These are phyloP conservation scores for Solanum chiquidenum DNA, from an alignment of 257 asterid species.

Conservation along the genomic window DNA sequence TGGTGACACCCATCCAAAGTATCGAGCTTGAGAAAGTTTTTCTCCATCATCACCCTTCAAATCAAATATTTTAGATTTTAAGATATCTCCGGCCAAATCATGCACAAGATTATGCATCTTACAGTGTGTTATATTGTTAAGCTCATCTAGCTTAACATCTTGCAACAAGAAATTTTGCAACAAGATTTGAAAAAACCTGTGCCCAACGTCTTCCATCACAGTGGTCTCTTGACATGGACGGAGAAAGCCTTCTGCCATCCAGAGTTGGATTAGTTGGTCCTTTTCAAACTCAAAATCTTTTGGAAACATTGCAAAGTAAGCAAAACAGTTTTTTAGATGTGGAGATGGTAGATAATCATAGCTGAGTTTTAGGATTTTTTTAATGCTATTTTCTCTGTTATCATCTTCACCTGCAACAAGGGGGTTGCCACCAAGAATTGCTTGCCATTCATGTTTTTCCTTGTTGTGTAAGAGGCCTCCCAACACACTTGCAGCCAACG, in stretches of 20 bases:
- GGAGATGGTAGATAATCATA: conserved; percentile 7
- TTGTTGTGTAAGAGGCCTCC: too few species aligned
- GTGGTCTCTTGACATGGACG: neutral
- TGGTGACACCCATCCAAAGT: neutral
- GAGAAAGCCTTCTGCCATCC: conserved; percentile 23
- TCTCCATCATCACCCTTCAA: neutral
- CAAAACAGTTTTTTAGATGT: conserved; percentile 8
- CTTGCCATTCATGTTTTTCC: too few species aligned
- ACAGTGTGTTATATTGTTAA: neutral
- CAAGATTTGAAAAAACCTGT: neutral
- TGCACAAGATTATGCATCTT: conserved; percentile 32
- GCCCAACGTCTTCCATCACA: conserved; percentile 15
- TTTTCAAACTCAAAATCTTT: conserved; percentile 7
- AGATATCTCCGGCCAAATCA: conserved; percentile 1
- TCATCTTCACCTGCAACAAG: too few species aligned
- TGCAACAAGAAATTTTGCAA: conserved; percentile 9
- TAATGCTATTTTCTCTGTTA: neutral
- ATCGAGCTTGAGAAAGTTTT: neutral
- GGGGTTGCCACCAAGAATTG: too few species aligned
- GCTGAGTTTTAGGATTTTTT: conserved; percentile 9
- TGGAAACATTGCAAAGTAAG: conserved; percentile 11
- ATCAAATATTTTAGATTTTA: neutral
- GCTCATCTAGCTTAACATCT: neutral
- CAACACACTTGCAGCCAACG: too few species aligned
- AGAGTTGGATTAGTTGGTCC: conserved; percentile 9